phyloP scores from a whole-genome alignment of 228 moss, liverwort and hornwort genomes.

The Sphagnum fallax region DNA sequence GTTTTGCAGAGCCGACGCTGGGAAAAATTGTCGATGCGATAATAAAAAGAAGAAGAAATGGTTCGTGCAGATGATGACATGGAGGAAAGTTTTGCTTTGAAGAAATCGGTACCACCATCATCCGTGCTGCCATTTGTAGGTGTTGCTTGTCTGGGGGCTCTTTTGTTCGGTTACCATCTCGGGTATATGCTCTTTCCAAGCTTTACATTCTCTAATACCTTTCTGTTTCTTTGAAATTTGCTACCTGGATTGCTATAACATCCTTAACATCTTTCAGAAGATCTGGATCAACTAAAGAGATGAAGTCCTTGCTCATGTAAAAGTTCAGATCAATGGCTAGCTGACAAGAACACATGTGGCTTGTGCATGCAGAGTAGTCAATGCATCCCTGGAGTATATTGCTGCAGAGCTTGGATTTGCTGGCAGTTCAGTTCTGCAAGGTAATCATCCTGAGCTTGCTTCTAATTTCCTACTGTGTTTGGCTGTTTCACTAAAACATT shows the following conservation, averaged over 20 bases:
- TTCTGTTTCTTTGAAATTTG: no score
- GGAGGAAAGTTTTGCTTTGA: slow-evolving; percentile 41
- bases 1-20: no score
- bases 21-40: no score
- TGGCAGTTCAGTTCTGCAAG: slow-evolving; percentile 56
- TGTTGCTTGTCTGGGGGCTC: slow-evolving; percentile 42
- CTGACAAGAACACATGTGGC: background rate
- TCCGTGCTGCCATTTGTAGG: slow-evolving; percentile 40
- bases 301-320: background rate
- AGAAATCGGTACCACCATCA: slow-evolving; percentile 13
- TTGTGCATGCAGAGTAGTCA: slow-evolving; percentile 65
- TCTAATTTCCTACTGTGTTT: no score
- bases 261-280: background rate
- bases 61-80: slow-evolving; percentile 41
- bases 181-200: slow-evolving; percentile 17
- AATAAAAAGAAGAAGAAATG: no score
- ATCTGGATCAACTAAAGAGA: background rate
- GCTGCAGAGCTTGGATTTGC: slow-evolving; percentile 62
- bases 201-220: background rate
- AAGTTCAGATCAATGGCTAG: background rate
- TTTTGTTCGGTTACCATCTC: slow-evolving; percentile 48
- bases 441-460: slow-evolving; percentile 17
- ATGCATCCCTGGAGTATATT: slow-evolving; percentile 69
- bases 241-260: no score
- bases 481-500: no score